Percentiles rank a stretch among this genome's conserved stretches.
phyloP scores from a whole-genome alignment of 108 stramenopile genomes.

The Epithemia pelagica region DNA sequence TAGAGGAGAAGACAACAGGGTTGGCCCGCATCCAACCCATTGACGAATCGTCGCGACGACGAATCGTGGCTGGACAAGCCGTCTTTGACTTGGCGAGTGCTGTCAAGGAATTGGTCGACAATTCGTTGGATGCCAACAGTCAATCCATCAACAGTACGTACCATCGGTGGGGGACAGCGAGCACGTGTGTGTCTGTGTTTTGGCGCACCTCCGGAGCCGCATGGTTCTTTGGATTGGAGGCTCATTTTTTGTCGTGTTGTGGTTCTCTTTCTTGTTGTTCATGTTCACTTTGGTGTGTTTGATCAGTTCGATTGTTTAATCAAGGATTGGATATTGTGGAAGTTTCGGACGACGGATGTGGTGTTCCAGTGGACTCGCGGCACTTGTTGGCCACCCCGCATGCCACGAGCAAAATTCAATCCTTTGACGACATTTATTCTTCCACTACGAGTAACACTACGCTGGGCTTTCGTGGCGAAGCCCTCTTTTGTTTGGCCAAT shows the following conservation, averaged over 20 bases:
- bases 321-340: conserved; percentile 77
- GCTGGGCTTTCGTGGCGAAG: conserved; percentile 87
- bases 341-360: conserved; percentile 80
- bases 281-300: not conserved
- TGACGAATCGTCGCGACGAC: conserved; percentile 27
- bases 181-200: conserved; percentile 6
- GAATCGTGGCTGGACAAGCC: conserved; percentile 86
- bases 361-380: conserved; percentile 55
- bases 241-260: too few relatives aligned
- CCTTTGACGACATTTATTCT: conserved; percentile 71
- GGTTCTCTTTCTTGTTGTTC: conserved; percentile 8
- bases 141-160: conserved; percentile 63
- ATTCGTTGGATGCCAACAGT: conserved; percentile 79
- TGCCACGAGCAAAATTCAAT: conserved; percentile 75
- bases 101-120: conserved; percentile 91
- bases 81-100: conserved; percentile 69
- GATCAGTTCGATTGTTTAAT: conserved; percentile 60
- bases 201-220: too few relatives aligned
- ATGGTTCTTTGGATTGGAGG: too few relatives aligned
- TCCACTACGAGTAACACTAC: conserved; percentile 7
- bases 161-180: too few relatives aligned
- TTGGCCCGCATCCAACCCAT: conserved; percentile 49
- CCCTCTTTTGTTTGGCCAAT: conserved; percentile 75
- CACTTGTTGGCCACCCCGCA: conserved; percentile 64
- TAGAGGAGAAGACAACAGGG: too few relatives aligned